phyloP scores from a whole-genome alignment of 441 rosid genomes.

The Erodium trifolium region DNA sequence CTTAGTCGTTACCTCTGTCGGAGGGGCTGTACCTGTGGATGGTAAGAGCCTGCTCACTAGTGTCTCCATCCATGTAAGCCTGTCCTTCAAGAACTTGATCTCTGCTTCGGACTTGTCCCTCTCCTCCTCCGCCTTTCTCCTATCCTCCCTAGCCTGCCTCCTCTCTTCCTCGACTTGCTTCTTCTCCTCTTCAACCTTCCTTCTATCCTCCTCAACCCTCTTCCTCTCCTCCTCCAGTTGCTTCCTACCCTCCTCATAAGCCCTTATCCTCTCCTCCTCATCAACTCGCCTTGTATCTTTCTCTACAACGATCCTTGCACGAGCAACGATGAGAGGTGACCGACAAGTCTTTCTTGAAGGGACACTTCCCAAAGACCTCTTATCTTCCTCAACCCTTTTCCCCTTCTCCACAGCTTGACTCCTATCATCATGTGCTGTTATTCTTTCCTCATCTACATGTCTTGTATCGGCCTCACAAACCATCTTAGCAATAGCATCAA shows the following conservation, averaged over 20 bases:
- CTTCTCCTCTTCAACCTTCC: not conserved
- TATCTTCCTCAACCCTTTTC: not conserved
- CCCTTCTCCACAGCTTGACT: not conserved
- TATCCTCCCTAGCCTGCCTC: not conserved
- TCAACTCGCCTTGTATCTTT: not conserved
- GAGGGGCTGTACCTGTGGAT: not conserved
- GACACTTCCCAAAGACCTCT: not conserved
- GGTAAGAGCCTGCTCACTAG: not conserved
- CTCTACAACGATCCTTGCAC: not conserved
- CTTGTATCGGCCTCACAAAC: constrained; percentile 1
- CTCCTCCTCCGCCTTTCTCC: not conserved
- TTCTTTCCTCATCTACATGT: not conserved
- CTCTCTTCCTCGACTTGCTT: not conserved
- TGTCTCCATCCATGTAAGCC: constrained; percentile 4
- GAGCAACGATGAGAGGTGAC: not conserved
- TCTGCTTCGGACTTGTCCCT: not conserved
- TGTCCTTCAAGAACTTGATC: not conserved
- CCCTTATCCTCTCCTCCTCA: not conserved
- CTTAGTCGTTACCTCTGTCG: not conserved
- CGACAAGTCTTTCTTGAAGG: not conserved
- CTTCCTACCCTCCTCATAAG: not conserved
- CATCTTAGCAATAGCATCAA: not conserved
- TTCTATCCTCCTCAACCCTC: not conserved
- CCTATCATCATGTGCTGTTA: not conserved
- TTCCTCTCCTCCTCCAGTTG: not conserved